These are phyloP conservation scores for Capsella rubella DNA, from an alignment of 441 rosid species.

Conservation along the genomic window DNA sequence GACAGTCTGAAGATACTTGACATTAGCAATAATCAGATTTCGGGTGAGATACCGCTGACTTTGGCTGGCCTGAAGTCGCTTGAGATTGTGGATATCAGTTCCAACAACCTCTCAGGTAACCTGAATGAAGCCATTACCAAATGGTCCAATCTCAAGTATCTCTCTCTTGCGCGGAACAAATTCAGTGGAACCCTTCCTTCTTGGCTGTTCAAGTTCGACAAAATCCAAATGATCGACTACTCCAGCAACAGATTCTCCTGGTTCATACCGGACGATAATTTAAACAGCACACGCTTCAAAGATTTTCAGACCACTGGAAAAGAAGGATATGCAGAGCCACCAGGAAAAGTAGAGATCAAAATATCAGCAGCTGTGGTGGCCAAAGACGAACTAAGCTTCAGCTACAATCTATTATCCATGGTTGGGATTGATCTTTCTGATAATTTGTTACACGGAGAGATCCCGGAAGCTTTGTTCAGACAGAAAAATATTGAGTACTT, in stretches of 20 bases:
- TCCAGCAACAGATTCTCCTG: slow-evolving; percentile 83
- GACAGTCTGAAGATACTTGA: slow-evolving; percentile 83
- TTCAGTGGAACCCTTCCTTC: slow-evolving; percentile 74
- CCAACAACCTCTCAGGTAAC: slow-evolving; percentile 80
- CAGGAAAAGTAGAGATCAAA: slow-evolving; percentile 50
- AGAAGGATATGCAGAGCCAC: slow-evolving; percentile 35
- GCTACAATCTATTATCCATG: slow-evolving; percentile 56
- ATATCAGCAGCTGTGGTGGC: slow-evolving; percentile 56
- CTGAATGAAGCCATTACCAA: slow-evolving; percentile 84
- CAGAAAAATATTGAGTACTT: slow-evolving; percentile 77
- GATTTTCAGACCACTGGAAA: slow-evolving; percentile 51
- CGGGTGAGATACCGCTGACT: slow-evolving; percentile 89
- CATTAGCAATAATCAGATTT: slow-evolving; percentile 76
- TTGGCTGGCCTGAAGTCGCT: slow-evolving; percentile 85
- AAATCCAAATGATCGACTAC: slow-evolving; percentile 74
- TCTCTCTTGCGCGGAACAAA: slow-evolving; percentile 77
- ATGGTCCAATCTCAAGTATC: slow-evolving; percentile 80
- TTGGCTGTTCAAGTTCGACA: slow-evolving; percentile 80
- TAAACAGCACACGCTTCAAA: slow-evolving; percentile 59
- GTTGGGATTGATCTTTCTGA: slow-evolving; percentile 83
- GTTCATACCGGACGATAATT: slow-evolving; percentile 76
- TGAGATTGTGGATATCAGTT: slow-evolving; percentile 86
- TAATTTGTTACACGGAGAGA: slow-evolving; percentile 69
- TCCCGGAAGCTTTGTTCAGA: slow-evolving; percentile 71
- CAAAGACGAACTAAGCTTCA: slow-evolving; percentile 62